A percentile compares a stretch with the other conserved stretches of the same genome.
These are phyloP conservation scores for Hirsutella rhossiliensis DNA, from an alignment of 2,329 filamentous ascomycete species.

Conservation along the genomic window DNA sequence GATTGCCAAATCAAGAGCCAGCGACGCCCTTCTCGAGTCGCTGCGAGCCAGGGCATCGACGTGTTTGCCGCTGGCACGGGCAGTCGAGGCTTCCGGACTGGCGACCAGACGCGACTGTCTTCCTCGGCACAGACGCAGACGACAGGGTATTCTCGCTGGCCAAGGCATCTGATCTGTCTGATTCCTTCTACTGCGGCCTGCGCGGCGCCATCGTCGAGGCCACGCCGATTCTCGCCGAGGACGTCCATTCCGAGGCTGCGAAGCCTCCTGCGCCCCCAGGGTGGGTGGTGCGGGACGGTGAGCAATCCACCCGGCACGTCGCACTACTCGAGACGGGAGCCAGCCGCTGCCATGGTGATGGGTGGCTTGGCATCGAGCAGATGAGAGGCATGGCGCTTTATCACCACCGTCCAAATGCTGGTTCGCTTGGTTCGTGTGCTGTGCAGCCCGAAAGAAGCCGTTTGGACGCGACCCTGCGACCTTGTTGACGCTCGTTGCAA, in stretches of 20 bases:
- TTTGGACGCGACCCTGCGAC: conserved; percentile 6
- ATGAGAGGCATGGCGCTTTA: background rate
- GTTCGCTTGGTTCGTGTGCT: background rate
- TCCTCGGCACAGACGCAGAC: conserved; percentile 23
- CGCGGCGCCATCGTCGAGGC: conserved; percentile 34
- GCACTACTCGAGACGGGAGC: conserved; percentile 20
- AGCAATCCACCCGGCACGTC: background rate
- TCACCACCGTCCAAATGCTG: background rate
- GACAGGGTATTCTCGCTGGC: conserved; percentile 33
- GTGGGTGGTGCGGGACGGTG: conserved; percentile 10
- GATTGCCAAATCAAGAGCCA: background rate
- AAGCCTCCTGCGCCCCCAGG: conserved; percentile 10
- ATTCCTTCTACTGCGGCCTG: conserved; percentile 37
- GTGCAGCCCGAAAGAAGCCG: background rate
- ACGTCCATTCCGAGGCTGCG: conserved; percentile 3
- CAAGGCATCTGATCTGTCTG: conserved; percentile 31
- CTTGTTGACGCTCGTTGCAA: background rate
- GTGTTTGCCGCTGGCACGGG: conserved; percentile 34
- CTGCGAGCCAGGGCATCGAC: conserved; percentile 23
- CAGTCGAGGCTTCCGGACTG: conserved; percentile 29
- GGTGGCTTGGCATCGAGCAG: background rate
- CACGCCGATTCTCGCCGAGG: conserved; percentile 14
- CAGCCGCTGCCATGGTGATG: conserved; percentile 11
- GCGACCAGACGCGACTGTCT: conserved; percentile 36
- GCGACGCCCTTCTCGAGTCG: background rate